Base-by-base conservation (phyloP, 2,329 filamentous ascomycete species). In the Rugonectria rugulosa region DNA sequence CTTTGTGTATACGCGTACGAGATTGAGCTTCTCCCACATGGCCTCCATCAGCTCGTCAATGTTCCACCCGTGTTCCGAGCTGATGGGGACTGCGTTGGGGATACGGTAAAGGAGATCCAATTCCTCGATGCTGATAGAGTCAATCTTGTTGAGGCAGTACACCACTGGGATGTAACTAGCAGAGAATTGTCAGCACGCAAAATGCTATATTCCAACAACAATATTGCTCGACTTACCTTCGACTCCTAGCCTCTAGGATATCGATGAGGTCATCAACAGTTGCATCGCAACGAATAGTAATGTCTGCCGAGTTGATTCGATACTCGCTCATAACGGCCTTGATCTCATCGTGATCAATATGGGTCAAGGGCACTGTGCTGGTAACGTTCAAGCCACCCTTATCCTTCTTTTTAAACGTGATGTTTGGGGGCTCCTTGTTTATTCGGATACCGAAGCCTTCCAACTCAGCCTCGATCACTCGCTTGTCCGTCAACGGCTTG, bases 321-420 rank as follows among this genome's bases (percentile, higher is more conserved):
- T 99, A 99, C 76, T 99, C 95, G 77, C 84, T 87, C 91, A 99
- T 94, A 66, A 99, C 95, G 48, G 95, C 95, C 79, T 91, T 96
- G 81, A 99, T 97, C 80, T 99, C 95, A 70, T 96, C 95, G 65
- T 92, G 84, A 73, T 95, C 91, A 70, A 99, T 97, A 76, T 99
- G 92, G 20, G 89, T 89, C 65, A 99, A 81, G 5, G 93, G 92
- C 38, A 95, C 89, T 3, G 95, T 99, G 76, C 87, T 95, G n/a
- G 93, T 97, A 71, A 99, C 95, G 70, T 91, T 93, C 71, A 99
- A 87, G 29, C 95, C 95, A 66, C 95, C 95, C 72, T 98, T 98
- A 77, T 99, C 95, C 82, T 99, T 99, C 83, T 99, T 99, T 79
- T 89, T 96, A 82, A 97, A 97, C n/a, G 95, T 91, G 70, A 99